Base-by-base conservation (phyloP, 768 basidiomycete genomes). In the Strobilomyces echinocephalus region DNA sequence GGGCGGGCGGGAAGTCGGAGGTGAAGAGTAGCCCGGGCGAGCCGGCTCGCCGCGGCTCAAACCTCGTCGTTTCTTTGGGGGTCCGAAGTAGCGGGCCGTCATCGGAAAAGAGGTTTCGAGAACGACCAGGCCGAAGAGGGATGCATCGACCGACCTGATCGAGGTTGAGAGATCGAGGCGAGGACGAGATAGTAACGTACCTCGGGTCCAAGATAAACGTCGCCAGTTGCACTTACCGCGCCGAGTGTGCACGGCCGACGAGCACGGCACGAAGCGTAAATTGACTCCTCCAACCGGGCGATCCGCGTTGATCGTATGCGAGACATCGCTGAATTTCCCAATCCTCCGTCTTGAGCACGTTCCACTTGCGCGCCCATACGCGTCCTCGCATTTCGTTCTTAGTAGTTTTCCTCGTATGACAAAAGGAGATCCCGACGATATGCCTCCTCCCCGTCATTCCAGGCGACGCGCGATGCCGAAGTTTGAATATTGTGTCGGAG, bases 161-260 rank as follows among this genome's bases (percentile, higher is more conserved):
- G 15, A 20, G 45, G 51, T 34, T 18, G 10, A 33, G 6, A 47
- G 7, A 34, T 54, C 30, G 46, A 34, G 16, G 20, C n/a, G 24
- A 45, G 21, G n/a, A 3, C 21, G 44, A 20, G 54, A 48, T 14
- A 45, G 31, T 7, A 7, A 43, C 57, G 15, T 34, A 61, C 66
- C 70, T 86, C 85, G 53, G 85, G 66, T 36, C 85, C 82, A 20
- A 85, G 79, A 64, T 87, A 85, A 54, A 87, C 79, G 64, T 83
- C 83, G 45, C 80, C 81, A 12, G 83, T 80, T 44, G 79, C 77
- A 26, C 84, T 79, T 64, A 84, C 57, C 38, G 76, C 79, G 30
- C 82, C 80, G 28, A 85, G 73, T 15, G 73, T 16, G 50, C 55
- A 59, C 76, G 76, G 53, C 81, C 80, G 52, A 80, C 76, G 46